These are phyloP conservation scores for Gynostemma pentaphyllum DNA, from an alignment of 306 rosid genomes.

Conservation along the genomic window DNA sequence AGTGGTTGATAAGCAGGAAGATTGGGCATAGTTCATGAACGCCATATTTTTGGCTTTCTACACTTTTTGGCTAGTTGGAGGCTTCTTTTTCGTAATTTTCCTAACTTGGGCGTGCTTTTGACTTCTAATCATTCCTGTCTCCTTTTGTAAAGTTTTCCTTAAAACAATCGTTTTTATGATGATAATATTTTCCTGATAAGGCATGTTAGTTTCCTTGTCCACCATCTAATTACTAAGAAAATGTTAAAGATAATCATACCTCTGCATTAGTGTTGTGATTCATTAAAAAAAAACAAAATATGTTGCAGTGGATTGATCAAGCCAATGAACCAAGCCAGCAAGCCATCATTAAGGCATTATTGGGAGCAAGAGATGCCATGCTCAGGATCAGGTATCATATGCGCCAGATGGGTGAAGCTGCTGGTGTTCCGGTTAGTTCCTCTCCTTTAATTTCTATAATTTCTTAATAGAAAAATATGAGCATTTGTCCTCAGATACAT, in stretches of 20 bases:
- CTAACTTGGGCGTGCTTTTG: too few relatives aligned
- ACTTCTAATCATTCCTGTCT: too few relatives aligned
- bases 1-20: too few relatives aligned
- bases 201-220: too few relatives aligned
- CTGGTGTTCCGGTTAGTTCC: conserved; percentile 85
- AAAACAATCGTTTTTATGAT: too few relatives aligned
- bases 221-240: background rate
- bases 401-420: conserved; percentile 85
- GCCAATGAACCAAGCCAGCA: conserved; percentile 47
- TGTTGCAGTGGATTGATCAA: conserved; percentile 72
- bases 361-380: conserved; percentile 85
- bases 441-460: conserved; percentile 1
- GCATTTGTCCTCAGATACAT: background rate
- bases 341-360: conserved; percentile 47
- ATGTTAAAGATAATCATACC: background rate
- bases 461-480: background rate
- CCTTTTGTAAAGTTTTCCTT: too few relatives aligned
- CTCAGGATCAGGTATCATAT: conserved; percentile 59
- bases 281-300: conserved; percentile 17
- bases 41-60: too few relatives aligned
- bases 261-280: background rate
- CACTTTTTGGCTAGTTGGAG: too few relatives aligned
- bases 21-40: too few relatives aligned
- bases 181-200: too few relatives aligned
- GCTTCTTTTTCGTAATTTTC: too few relatives aligned